phyloP scores from a whole-genome alignment of 2,329 filamentous ascomycete species.

The Penicillium sp. region DNA sequence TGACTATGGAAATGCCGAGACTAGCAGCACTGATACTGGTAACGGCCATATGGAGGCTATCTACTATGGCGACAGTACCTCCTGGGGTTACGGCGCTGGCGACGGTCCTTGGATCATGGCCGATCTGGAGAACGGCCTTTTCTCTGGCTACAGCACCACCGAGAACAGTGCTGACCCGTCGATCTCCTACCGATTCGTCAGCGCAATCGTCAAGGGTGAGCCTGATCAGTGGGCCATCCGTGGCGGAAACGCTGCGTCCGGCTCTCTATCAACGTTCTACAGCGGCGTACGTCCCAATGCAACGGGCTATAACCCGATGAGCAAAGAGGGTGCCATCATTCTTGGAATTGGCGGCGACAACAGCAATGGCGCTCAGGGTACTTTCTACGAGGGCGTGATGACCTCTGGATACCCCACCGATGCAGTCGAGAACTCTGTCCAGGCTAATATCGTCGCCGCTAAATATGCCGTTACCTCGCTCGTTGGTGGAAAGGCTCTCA shows the following conservation, averaged over 20 bases:
- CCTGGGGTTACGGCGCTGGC: conserved; percentile 59
- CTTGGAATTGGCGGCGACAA: conserved; percentile 73
- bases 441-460: conserved; percentile 62
- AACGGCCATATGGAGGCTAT: conserved; percentile 69
- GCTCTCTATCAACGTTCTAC: conserved; percentile 60
- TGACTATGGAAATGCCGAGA: conserved; percentile 61
- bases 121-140: conserved; percentile 67
- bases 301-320: conserved; percentile 61
- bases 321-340: conserved; percentile 65
- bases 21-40: conserved; percentile 54
- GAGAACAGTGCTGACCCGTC: conserved; percentile 56
- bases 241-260: conserved; percentile 57
- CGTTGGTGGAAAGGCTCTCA: conserved; percentile 51
- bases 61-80: conserved; percentile 59
- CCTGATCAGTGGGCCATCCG: conserved; percentile 60
- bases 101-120: conserved; percentile 68
- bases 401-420: conserved; percentile 63
- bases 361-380: conserved; percentile 59
- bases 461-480: conserved; percentile 53
- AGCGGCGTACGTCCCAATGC: conserved; percentile 54
- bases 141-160: conserved; percentile 52
- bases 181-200: conserved; percentile 58
- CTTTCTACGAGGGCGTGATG: conserved; percentile 67
- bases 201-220: conserved; percentile 57
- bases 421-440: conserved; percentile 58